Percentiles rank a stretch among this genome's conserved stretches.
These are phyloP conservation scores for Aspergillus tubingensis DNA, from an alignment of 2,329 filamentous ascomycete species.

Conservation along the genomic window DNA sequence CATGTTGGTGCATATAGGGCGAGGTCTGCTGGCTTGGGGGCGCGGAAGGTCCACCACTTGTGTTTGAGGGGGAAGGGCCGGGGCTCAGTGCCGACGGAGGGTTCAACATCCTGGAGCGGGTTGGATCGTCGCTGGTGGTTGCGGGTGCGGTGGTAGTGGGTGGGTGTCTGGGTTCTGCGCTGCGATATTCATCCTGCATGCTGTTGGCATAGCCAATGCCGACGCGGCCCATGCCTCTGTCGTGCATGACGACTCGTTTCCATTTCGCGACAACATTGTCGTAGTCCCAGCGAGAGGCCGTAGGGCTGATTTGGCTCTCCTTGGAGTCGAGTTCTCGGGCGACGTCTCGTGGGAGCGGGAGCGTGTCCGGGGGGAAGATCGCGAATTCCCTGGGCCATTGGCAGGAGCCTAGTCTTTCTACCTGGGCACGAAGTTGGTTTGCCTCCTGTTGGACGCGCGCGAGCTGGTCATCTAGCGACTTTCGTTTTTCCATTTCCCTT, in stretches of 20 bases:
- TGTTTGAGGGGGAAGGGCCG: slow-evolving; percentile 26
- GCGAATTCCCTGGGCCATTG: slow-evolving; percentile 53
- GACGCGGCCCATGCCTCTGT: slow-evolving; percentile 45
- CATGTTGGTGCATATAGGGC: slow-evolving; percentile 30
- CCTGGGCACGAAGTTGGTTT: slow-evolving; percentile 50
- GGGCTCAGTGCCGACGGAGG: slow-evolving; percentile 28
- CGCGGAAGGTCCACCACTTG: slow-evolving; percentile 19
- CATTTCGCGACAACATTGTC: slow-evolving; percentile 52
- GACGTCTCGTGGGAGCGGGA: slow-evolving; percentile 43
- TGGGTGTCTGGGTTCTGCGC: slow-evolving; percentile 13
- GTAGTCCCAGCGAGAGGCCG: slow-evolving; percentile 49
- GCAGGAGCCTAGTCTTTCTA: slow-evolving; percentile 48
- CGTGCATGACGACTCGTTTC: slow-evolving; percentile 51
- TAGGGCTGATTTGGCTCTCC: slow-evolving; percentile 37
- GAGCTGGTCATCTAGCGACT: slow-evolving; percentile 46
- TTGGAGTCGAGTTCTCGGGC: slow-evolving; percentile 40
- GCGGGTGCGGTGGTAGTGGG: too few species aligned
- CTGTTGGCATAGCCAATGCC: slow-evolving; percentile 32
- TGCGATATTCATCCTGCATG: slow-evolving; percentile 18
- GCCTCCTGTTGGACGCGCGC: slow-evolving; percentile 51
- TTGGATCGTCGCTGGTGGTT: slow-evolving; percentile 12
- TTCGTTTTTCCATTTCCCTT: slow-evolving; percentile 47
- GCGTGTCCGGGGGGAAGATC: slow-evolving; percentile 49
- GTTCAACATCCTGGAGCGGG: slow-evolving; percentile 16
- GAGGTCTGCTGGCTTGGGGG: slow-evolving; percentile 33